Percentiles rank a stretch among this genome's conserved stretches.
Conservation (phyloP, 2,329 filamentous ascomycete genomes). For the Cladosporium sp. region DNA sequence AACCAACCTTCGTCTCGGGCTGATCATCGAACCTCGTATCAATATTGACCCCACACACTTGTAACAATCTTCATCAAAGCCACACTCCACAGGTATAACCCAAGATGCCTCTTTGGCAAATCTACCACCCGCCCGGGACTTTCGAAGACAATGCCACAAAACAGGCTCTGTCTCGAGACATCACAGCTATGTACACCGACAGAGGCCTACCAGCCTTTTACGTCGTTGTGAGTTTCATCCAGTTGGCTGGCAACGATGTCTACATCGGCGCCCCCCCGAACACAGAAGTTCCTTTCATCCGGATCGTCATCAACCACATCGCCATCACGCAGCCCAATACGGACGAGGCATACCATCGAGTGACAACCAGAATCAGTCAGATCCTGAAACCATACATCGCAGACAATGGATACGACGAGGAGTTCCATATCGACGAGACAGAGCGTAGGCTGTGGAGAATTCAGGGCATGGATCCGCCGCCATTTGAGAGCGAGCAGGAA, state of each 20-base stretch:
- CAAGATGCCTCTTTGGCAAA: conserved; percentile 47
- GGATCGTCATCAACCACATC: conserved; percentile 39
- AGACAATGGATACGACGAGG: conserved; percentile 47
- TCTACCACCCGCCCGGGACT: conserved; percentile 42
- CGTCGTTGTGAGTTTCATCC: conserved; percentile 45
- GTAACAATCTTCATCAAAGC: neutral
- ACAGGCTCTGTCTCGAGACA: conserved; percentile 36
- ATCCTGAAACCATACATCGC: conserved; percentile 42
- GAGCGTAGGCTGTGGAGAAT: conserved; percentile 47
- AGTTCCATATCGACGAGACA: conserved; percentile 47
- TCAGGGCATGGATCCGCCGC: conserved; percentile 43
- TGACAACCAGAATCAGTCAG: conserved; percentile 33
- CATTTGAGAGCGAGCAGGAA: conserved; percentile 39
- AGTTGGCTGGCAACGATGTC: conserved; percentile 28
- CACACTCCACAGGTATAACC: neutral
- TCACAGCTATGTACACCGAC: conserved; percentile 44
- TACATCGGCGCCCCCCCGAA: conserved; percentile 36
- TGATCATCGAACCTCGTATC: too few species aligned
- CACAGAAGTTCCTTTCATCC: conserved; percentile 37
- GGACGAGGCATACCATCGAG: conserved; percentile 22
- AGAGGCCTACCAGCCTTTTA: conserved; percentile 46
- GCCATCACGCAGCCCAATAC: conserved; percentile 28
- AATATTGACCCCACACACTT: too few species aligned
- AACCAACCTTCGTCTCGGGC: too few species aligned
- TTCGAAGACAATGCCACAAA: conserved; percentile 37